A percentile compares a stretch with the other conserved stretches of the same genome.
phyloP scores from a whole-genome alignment of 1,284 basidiomycete species.

The Cutaneotrichosporon dermatis region DNA sequence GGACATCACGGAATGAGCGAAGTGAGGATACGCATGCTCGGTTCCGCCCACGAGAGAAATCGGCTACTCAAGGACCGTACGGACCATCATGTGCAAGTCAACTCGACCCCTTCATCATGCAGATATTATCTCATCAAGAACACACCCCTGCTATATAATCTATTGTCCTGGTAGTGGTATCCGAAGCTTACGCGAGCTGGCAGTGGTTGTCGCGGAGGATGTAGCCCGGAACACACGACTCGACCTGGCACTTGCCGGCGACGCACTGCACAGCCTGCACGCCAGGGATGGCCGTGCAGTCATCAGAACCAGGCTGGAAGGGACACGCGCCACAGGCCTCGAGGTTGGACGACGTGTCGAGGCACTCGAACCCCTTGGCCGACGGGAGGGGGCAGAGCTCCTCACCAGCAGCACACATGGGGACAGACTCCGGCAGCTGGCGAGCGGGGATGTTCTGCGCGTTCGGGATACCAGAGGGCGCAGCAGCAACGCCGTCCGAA shows the following conservation, averaged over 20 bases:
- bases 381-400: conserved; percentile 9
- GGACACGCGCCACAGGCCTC: conserved; percentile 62
- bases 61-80: no score
- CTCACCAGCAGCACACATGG: conserved; percentile 4
- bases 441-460: background rate
- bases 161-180: no score
- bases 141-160: no score
- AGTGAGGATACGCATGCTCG: no score
- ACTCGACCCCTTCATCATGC: no score
- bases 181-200: no score
- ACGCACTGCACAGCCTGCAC: conserved; percentile 33
- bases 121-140: no score
- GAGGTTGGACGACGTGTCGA: conserved; percentile 13
- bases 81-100: no score
- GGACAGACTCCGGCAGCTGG: no score
- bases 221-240: conserved; percentile 11
- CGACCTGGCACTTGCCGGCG: conserved; percentile 12
- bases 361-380: conserved; percentile 16
- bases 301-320: conserved; percentile 56
- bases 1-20: no score
- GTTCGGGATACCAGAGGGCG: background rate
- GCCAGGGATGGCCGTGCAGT: conserved; percentile 62
- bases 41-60: no score
- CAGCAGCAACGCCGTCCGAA: background rate
- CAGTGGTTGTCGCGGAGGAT: background rate